Evolutionary conservation across 768 basidiomycete genomes (phyloP).

Genomic region (Daedalea quercina): DNA sequence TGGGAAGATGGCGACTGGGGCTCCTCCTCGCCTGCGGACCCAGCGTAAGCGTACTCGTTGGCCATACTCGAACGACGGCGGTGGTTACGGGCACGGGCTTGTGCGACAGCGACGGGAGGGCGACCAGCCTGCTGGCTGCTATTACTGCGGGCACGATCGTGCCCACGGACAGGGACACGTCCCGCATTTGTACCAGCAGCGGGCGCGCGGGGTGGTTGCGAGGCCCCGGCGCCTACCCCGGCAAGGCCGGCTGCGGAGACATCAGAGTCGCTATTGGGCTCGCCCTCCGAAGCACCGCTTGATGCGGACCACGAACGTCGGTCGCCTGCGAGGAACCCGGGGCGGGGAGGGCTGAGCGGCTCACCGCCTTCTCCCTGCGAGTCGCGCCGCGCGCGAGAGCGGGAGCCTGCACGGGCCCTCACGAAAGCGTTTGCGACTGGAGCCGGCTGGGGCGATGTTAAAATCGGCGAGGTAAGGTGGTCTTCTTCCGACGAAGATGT

Average conservation of each 20-base stretch:
- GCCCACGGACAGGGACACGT: background rate
- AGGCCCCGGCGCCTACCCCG: conserved; percentile 6
- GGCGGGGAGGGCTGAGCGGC: conserved; percentile 30
- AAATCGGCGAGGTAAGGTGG: conserved; percentile 11
- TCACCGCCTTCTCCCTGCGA: conserved; percentile 5
- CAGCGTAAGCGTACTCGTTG: conserved; percentile 12
- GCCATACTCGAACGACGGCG: conserved; percentile 14
- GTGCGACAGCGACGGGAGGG: conserved; percentile 3
- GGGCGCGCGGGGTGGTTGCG: background rate
- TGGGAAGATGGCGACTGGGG: conserved; percentile 13
- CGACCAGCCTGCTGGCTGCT: background rate
- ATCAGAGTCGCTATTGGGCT: conserved; percentile 20
- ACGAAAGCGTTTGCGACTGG: conserved; percentile 12
- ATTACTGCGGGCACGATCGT: background rate
- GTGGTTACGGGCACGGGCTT: conserved; percentile 17
- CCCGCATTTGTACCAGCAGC: background rate
- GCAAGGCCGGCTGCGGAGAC: conserved; percentile 6
- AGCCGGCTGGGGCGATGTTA: conserved; percentile 4
- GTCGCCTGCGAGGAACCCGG: conserved; percentile 30
- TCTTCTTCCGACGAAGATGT: conserved; percentile 17
- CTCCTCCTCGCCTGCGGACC: background rate
- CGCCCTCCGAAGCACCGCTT: conserved; percentile 13
- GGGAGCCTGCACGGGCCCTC: conserved; percentile 5
- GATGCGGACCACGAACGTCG: conserved; percentile 10
- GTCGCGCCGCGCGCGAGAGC: background rate